These are phyloP conservation scores for Cytidiella melzeri DNA, from an alignment of 768 basidiomycete genomes.

Conservation along the genomic window DNA sequence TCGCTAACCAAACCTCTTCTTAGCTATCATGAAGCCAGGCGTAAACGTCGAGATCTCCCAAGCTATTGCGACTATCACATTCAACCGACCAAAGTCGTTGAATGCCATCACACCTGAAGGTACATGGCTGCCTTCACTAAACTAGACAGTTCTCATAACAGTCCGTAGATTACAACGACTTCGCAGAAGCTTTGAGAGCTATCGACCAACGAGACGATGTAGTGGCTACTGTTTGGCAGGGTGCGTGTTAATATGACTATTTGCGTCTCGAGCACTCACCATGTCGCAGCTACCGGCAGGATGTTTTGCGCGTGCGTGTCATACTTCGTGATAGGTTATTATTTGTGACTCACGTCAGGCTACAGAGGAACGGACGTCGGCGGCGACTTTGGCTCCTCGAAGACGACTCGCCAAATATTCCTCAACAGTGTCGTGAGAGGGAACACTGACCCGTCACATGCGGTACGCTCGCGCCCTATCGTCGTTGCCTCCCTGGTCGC, in stretches of 20 bases:
- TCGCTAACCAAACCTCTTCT: no score
- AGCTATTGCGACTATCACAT: slow-evolving; percentile 62
- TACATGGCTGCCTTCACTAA: slow-evolving; percentile 13
- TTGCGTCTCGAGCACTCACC: background rate
- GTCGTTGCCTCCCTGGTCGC: slow-evolving; percentile 15
- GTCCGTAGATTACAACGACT: slow-evolving; percentile 50
- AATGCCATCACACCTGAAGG: slow-evolving; percentile 57
- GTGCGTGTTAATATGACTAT: slow-evolving; percentile 27
- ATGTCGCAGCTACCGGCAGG: slow-evolving; percentile 46
- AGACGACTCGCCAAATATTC: slow-evolving; percentile 39
- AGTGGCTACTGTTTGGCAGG: slow-evolving; percentile 63
- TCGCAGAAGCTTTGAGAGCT: slow-evolving; percentile 51
- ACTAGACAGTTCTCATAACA: background rate
- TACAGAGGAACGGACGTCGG: slow-evolving; percentile 43
- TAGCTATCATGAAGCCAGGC: slow-evolving; percentile 7
- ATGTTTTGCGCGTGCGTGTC: slow-evolving; percentile 68
- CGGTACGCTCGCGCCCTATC: no score
- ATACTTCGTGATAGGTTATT: background rate
- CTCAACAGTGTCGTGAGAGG: slow-evolving; percentile 39
- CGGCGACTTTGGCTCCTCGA: background rate
- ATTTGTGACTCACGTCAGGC: background rate
- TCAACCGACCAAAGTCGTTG: slow-evolving; percentile 52
- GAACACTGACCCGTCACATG: slow-evolving; percentile 56
- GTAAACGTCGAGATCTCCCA: slow-evolving; percentile 38
- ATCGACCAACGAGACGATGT: slow-evolving; percentile 59